Percentiles rank a stretch among this genome's conserved stretches.
These are phyloP conservation scores for Hibiscus trionum DNA, from an alignment of 345 rosid genomes.

Conservation along the genomic window DNA sequence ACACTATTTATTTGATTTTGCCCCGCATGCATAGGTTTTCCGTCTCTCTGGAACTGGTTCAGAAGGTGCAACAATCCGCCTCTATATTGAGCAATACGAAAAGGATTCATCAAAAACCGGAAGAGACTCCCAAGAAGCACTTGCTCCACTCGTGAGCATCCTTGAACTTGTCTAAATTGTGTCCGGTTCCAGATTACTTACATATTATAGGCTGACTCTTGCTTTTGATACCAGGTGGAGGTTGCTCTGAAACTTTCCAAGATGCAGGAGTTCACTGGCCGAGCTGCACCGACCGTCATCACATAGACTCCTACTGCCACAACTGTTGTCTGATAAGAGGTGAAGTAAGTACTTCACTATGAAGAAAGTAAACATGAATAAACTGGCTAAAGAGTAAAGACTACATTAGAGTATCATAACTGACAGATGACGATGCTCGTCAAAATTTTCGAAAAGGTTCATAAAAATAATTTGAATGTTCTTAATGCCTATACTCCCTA, in stretches of 20 bases:
- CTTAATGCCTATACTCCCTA: background rate
- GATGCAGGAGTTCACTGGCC: slow-evolving; percentile 88
- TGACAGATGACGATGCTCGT: background rate
- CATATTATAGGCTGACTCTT: slow-evolving; percentile 9
- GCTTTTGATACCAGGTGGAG: slow-evolving; percentile 53
- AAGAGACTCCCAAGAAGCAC: slow-evolving; percentile 81
- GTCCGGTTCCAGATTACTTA: background rate
- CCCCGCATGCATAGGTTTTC: slow-evolving; percentile 51
- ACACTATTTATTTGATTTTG: background rate
- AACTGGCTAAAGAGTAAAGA: background rate
- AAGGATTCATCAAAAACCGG: slow-evolving; percentile 86
- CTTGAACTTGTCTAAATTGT: background rate
- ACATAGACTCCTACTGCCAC: slow-evolving; percentile 34
- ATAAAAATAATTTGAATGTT: slow-evolving; percentile 6
- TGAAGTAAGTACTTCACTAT: background rate
- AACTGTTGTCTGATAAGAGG: background rate
- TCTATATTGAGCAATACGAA: slow-evolving; percentile 94
- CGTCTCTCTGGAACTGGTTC: slow-evolving; percentile 99
- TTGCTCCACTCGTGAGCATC: slow-evolving; percentile 74
- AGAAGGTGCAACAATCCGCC: slow-evolving; percentile 95
- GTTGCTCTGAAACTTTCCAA: slow-evolving; percentile 88
- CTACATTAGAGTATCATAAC: background rate
- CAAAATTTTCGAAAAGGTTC: slow-evolving; percentile 6
- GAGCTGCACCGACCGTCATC: slow-evolving; percentile 92
- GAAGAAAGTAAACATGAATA: background rate